Evolutionary conservation across 192 early-diverging fungal species (phyloP), one percentile per base, ranked within the genome.

Genomic region (Linnemannia elongata): DNA sequence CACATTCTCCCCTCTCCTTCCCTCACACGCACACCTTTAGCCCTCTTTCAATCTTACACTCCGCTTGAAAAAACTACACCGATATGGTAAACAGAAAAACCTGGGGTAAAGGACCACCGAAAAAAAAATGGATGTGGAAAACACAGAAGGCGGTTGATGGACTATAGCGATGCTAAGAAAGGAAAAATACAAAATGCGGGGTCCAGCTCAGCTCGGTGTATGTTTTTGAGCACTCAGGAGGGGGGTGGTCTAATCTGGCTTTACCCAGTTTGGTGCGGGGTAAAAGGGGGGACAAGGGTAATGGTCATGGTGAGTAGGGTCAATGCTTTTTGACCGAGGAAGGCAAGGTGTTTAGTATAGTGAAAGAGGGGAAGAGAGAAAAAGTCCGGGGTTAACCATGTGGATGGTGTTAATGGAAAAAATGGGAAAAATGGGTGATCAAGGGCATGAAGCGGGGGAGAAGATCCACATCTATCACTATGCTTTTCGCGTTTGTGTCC

Each of bases 151-250:
- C 6, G 60, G 27, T 24, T n/a, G n/a, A 24, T 0, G 30, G n/a
- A 60, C n/a, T 12, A 8, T 9, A 60, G n/a, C n/a, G 27, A 27
- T 33, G 60, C 60, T 33, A 15, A 66, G 60, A 66, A 66, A 66
- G 60, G 60, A 66, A 66, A 66, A 66, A 30, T 52, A 18, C 7
- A 66, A 66, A 66, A 66, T 66, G 60, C 60, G 60, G 60, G 60
- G 60, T 30, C 60, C 60, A 66, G 60, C 60, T 66, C 60, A 66
- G 55, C 30, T 66, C 10, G 9, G 8, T 66, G 3, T 9, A 12
- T 33, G 22, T 33, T 66, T 24, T 27, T 57, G 7, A 57, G 22
- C 22, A 24, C 24, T 6, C 60, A 33, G 10, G 12, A 30, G 33
- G 60, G 60, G 30, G 33, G 60, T 30, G 30, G 60, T 33, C 12